These are phyloP conservation scores for Blastocystis sp. DNA, from an alignment of 352 stramenopile species.

Conservation along the genomic window DNA sequence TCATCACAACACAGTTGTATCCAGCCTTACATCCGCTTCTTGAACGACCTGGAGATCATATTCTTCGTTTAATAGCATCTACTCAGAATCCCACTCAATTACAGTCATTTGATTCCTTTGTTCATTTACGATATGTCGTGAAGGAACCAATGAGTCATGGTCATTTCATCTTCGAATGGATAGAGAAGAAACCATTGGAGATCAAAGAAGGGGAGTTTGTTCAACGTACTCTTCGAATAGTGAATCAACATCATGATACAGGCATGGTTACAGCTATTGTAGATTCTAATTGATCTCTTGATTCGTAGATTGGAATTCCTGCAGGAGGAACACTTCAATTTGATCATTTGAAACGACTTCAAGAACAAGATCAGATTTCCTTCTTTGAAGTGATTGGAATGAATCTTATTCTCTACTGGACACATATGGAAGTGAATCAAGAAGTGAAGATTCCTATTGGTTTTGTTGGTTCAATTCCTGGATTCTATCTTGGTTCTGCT, in stretches of 20 bases:
- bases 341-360: conserved; percentile 14
- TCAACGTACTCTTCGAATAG: not conserved
- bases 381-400: conserved; percentile 26
- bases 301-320: conserved; percentile 27
- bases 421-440: not conserved
- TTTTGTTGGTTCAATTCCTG: not conserved
- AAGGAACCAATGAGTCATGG: not conserved
- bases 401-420: conserved; percentile 43
- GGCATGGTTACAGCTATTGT: conserved; percentile 50
- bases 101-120: not conserved
- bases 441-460: conserved; percentile 16
- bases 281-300: not conserved
- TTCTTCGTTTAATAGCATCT: not conserved
- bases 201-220: not conserved
- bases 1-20: not conserved
- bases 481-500: not conserved
- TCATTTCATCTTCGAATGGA: not conserved
- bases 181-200: not conserved
- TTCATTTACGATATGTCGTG: not conserved
- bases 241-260: not conserved
- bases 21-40: not conserved
- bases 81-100: not conserved
- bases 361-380: conserved; percentile 17
- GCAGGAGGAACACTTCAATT: not conserved
- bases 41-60: not conserved